Conservation (phyloP, 768 basidiomycete genomes). For the Cystofilobasidium macerans region DNA sequence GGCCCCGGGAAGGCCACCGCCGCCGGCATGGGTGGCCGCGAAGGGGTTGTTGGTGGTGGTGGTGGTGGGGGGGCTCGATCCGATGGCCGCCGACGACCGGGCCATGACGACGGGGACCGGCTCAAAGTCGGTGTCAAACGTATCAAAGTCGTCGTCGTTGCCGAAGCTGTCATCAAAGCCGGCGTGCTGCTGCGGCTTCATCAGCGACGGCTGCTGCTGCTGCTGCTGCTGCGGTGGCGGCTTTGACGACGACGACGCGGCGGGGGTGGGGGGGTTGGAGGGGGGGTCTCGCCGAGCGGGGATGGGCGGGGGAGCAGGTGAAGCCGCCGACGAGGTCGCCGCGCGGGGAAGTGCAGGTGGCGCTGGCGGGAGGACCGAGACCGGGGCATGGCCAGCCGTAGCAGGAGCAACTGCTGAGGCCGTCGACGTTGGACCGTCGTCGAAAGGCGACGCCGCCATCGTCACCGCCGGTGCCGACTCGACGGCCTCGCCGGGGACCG, state of each 20-base stretch:
- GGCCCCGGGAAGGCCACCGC: slow-evolving; percentile 21
- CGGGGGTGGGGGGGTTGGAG: background rate
- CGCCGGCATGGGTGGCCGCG: slow-evolving; percentile 11
- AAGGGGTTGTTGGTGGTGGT: slow-evolving; percentile 31
- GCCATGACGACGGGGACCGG: slow-evolving; percentile 23
- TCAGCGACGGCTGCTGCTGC: too few relatives aligned
- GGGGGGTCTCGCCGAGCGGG: background rate
- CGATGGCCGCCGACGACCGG: background rate
- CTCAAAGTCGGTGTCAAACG: slow-evolving; percentile 34
- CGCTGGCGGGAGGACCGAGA: background rate
- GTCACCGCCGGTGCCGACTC: too few relatives aligned
- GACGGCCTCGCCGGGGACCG: background rate
- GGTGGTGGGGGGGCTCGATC: slow-evolving; percentile 26
- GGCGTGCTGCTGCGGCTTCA: background rate
- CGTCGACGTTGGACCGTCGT: too few relatives aligned
- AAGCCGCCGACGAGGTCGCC: slow-evolving; percentile 15
- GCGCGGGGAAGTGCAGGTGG: slow-evolving; percentile 21
- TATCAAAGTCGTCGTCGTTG: slow-evolving; percentile 30
- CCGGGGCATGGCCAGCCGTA: background rate
- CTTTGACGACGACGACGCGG: too few relatives aligned
- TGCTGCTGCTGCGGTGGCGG: too few relatives aligned
- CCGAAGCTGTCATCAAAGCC: slow-evolving; percentile 7
- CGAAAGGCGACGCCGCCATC: too few relatives aligned
- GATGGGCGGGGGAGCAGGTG: background rate
- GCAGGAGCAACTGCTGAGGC: too few relatives aligned